A percentile compares a stretch with the other conserved stretches of the same genome.
Evolutionary conservation across 164 flowering plant species (phyloP).

Genomic region (Macadamia tetraphylla): DNA sequence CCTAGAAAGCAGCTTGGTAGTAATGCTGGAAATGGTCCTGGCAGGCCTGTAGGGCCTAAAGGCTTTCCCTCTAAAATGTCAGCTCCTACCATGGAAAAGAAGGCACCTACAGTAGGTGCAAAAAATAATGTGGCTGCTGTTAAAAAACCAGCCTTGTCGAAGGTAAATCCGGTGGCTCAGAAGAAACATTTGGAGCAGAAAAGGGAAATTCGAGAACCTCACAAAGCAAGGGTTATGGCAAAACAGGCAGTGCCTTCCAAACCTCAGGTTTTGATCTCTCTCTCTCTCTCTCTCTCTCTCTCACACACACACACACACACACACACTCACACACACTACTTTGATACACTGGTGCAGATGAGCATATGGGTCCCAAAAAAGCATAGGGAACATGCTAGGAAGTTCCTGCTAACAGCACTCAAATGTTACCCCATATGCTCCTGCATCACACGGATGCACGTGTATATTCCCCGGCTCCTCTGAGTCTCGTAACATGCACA

Average conservation of each 20-base stretch:
- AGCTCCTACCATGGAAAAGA: slow-evolving; percentile 18
- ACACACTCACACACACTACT: not conserved
- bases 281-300: slow-evolving; percentile 1
- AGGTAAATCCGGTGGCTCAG: slow-evolving; percentile 24
- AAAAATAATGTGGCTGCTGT: slow-evolving; percentile 26
- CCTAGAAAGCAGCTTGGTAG: slow-evolving; percentile 35
- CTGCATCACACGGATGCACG: too few relatives aligned
- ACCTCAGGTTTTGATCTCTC: slow-evolving; percentile 40
- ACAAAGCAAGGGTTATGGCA: slow-evolving; percentile 23
- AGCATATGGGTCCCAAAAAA: too few relatives aligned
- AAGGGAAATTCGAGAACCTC: slow-evolving; percentile 26
- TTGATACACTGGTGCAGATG: too few relatives aligned
- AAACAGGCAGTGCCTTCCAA: slow-evolving; percentile 39
- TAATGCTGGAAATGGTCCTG: slow-evolving; percentile 52
- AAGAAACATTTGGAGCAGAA: slow-evolving; percentile 35
- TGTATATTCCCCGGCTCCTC: too few relatives aligned
- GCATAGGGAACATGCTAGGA: too few relatives aligned
- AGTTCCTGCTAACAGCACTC: too few relatives aligned
- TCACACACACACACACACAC: not conserved
- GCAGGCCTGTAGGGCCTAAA: slow-evolving; percentile 48
- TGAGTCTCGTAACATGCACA: too few relatives aligned
- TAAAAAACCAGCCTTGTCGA: slow-evolving; percentile 33
- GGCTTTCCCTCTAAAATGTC: slow-evolving; percentile 26
- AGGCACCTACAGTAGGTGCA: slow-evolving; percentile 22
- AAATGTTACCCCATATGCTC: too few relatives aligned